A percentile compares a stretch with the other conserved stretches of the same genome.
These are phyloP conservation scores for Oropetium thomaeum DNA, from an alignment of 176 grass and related monocot species.

Conservation along the genomic window DNA sequence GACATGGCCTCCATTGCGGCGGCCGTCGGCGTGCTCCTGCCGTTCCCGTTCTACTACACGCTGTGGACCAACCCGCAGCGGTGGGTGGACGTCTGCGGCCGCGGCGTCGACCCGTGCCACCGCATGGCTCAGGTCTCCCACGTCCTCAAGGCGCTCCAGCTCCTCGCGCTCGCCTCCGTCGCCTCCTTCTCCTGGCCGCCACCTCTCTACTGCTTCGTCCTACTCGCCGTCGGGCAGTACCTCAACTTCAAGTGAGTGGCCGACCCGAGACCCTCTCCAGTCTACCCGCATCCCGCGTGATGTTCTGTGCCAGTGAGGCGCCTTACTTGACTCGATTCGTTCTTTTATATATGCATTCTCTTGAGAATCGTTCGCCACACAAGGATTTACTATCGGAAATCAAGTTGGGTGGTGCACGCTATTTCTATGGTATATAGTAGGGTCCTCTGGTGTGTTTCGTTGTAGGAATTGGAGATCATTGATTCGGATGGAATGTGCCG, in stretches of 20 bases:
- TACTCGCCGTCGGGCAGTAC: constrained; percentile 71
- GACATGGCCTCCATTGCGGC: constrained; percentile 10
- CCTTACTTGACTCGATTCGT: background rate
- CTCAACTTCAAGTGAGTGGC: constrained; percentile 88
- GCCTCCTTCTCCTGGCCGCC: constrained; percentile 64
- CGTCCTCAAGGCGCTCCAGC: constrained; percentile 71
- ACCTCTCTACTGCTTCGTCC: constrained; percentile 46
- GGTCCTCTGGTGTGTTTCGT: background rate
- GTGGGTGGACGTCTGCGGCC: constrained; percentile 81
- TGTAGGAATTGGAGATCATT: background rate
- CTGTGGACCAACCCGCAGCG: constrained; percentile 71
- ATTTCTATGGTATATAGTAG: background rate
- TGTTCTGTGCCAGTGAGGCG: background rate
- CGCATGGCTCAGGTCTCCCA: constrained; percentile 93
- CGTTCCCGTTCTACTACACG: constrained; percentile 86
- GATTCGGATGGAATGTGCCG: background rate
- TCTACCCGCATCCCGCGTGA: background rate
- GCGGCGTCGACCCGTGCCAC: constrained; percentile 60
- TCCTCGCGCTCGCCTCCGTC: constrained; percentile 74
- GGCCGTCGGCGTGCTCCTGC: constrained; percentile 50
- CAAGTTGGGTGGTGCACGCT: background rate
- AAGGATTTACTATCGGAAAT: background rate
- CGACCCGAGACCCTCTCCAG: background rate
- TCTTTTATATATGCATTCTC: background rate
- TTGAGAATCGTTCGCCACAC: background rate